Conservation (phyloP, 768 basidiomycete genomes). For the Mrakia frigida region DNA sequence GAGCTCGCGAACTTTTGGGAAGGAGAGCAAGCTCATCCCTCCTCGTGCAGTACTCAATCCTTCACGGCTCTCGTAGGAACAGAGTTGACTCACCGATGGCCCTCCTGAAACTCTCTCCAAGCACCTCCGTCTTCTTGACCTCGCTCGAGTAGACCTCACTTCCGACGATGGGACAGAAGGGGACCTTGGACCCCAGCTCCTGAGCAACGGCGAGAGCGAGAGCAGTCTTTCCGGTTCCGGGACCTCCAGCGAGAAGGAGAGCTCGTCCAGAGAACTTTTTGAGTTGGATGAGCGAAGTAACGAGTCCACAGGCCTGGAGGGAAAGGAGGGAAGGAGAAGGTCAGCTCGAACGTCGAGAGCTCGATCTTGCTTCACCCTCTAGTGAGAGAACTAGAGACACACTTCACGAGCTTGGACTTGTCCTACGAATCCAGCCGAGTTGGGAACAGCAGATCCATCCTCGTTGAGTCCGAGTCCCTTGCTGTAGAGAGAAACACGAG, state of each 20-base stretch:
- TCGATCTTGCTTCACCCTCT: not conserved
- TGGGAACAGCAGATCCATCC: constrained; percentile 69
- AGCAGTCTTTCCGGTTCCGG: constrained; percentile 97
- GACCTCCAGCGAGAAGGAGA: constrained; percentile 84
- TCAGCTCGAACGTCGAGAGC: not conserved
- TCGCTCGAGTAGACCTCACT: constrained; percentile 94
- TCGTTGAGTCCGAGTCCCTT: constrained; percentile 85
- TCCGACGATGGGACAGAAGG: constrained; percentile 98
- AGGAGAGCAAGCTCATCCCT: not conserved
- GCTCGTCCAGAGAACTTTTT: constrained; percentile 92
- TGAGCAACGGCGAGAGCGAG: constrained; percentile 92
- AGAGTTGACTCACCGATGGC: constrained; percentile 71
- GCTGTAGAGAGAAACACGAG: constrained; percentile 16
- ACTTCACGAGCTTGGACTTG: constrained; percentile 89
- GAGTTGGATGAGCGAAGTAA: constrained; percentile 81
- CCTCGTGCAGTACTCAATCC: not conserved
- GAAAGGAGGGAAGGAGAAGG: not conserved
- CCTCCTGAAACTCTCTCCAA: constrained; percentile 87
- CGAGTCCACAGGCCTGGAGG: constrained; percentile 79
- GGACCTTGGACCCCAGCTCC: constrained; percentile 88
- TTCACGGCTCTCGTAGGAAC: too few species aligned
- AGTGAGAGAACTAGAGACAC: constrained; percentile 30
- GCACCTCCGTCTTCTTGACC: constrained; percentile 97
- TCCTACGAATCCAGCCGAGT: constrained; percentile 82
- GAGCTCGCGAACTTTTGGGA: not conserved